Base-by-base conservation (phyloP, 2,329 filamentous ascomycete genomes). In the Alternaria infectoria region DNA sequence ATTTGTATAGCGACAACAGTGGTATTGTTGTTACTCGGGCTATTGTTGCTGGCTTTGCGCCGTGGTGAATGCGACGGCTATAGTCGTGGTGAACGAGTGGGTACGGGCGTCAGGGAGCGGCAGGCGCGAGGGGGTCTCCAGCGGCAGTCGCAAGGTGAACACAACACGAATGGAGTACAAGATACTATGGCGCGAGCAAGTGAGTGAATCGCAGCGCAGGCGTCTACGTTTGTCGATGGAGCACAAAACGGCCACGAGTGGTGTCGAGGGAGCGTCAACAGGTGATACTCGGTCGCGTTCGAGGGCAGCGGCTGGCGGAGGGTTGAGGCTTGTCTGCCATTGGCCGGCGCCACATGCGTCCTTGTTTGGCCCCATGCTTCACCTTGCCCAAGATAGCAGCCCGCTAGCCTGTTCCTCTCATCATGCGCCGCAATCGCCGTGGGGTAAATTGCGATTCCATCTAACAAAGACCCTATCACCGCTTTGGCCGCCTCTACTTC, bases 341-440 rank as follows among this genome's bases (percentile, higher is more conserved):
- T 68, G 64, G 69, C n/a, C 28, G 28, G 26, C 51, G 51, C 49
- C 45, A 58, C 63, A 60, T 51, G 45, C 61, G 57, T 50, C 44
- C 43, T 28, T 36, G 62, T 65, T 73, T 70, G 67, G 49, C 57
- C 56, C 45, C 62, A 60, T 67, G 65, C 68, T 64, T 62, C 70
- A 73, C 62, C 67, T 64, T 50, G 32, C 74, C 68, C 59, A 57
- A 69, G 15, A 13, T 17, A 54, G 73, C 21, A 74, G 44, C 5
- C 7, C 30, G 65, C 75, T 77, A 77, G 58, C 75, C 70, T 70
- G 67, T 73, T 71, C 65, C 68, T 73, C 36, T 21, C 51, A 5
- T 12, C 47, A 36, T 52, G 54, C 62, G 57, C 56, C 59, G 52
- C 61, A 51, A 36, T 49, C 44, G 47, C 59, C 65, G 56, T 66